Evolutionary conservation across 1,284 basidiomycete species (phyloP), one percentile per base, ranked within the genome.

Genomic region (Austroboletus rostrupii): DNA sequence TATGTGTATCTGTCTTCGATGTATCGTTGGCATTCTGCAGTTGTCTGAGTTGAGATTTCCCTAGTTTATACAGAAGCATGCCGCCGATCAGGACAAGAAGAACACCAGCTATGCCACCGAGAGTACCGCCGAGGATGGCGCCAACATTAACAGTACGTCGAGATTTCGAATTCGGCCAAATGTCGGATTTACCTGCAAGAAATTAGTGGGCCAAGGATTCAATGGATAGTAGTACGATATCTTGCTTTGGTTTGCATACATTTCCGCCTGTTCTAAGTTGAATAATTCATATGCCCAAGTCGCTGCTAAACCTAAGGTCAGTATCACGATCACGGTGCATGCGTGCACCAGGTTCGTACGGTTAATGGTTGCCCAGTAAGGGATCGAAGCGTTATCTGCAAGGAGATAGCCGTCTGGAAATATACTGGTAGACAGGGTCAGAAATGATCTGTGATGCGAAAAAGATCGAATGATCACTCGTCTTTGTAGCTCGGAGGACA

Each of bases 341-440:
- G 32, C 5, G 6, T 26, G 23, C 9, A 26, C 23, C 12, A 2
- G 45, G 10, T 44, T 26, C 65, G n/a, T 49, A 64, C 65, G 64
- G 26, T 66, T 9, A 12, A 23, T 53, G 10, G 39, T 53, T 23
- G 65, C 60, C 65, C 65, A 64, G 33, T 54, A 56, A 35, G 62
- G 62, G 43, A 64, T 67, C 1, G 65, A 59, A 23, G 16, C 9
- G 31, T 55, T 49, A 7, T 29, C 19, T 7, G 16, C 28, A 26
- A 68, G 45, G 12, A 59, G 47, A 31, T 53, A 64, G 12, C 56
- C 53, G 10, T 43, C 44, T 7, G 62, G 62, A 40, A 68, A 64
- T 3, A 49, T n/a, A 32, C 62, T 64, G 23, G 23, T 8, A 7
- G 23, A 8, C 1, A n/a, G 21, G 7, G 7, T 61, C 19, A 54